Conservation (phyloP, 164 flowering plant species). For the Vitis cinerea region DNA sequence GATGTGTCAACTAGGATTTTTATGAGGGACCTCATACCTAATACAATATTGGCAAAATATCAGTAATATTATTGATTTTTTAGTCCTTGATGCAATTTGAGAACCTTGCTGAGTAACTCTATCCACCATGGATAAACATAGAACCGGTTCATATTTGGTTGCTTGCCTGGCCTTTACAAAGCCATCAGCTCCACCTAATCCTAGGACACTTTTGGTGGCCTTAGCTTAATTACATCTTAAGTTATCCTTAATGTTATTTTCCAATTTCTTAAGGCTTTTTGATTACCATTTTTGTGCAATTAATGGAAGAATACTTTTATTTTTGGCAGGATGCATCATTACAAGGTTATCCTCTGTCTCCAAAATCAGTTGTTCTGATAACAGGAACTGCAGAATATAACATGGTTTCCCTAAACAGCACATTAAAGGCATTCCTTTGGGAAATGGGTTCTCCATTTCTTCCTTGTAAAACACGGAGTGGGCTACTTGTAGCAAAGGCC, state of each 20-base stretch:
- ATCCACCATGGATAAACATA: too few relatives aligned
- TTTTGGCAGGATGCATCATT: slow-evolving; percentile 85
- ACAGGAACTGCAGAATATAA: slow-evolving; percentile 93
- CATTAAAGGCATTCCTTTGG: slow-evolving; percentile 87
- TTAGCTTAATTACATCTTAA: neutral
- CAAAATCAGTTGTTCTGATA: slow-evolving; percentile 88
- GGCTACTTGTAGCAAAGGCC: slow-evolving; percentile 83
- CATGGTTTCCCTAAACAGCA: slow-evolving; percentile 73
- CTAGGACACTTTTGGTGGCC: too few relatives aligned
- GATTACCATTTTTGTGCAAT: neutral
- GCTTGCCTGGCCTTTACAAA: too few relatives aligned
- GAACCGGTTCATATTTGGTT: too few relatives aligned
- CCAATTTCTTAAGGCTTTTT: neutral
- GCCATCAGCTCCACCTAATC: too few relatives aligned
- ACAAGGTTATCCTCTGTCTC: slow-evolving; percentile 83
- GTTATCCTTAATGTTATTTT: neutral
- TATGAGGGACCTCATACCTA: too few relatives aligned
- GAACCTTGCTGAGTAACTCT: too few relatives aligned
- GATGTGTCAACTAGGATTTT: too few relatives aligned
- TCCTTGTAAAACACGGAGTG: slow-evolving; percentile 80
- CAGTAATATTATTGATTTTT: too few relatives aligned
- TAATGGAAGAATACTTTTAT: neutral
- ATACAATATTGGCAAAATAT: too few relatives aligned
- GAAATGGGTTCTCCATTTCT: slow-evolving; percentile 99
- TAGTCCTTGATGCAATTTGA: too few relatives aligned